These are phyloP conservation scores for Backusella liffmaniae DNA, from an alignment of 192 early-diverging fungal species.

Conservation along the genomic window DNA sequence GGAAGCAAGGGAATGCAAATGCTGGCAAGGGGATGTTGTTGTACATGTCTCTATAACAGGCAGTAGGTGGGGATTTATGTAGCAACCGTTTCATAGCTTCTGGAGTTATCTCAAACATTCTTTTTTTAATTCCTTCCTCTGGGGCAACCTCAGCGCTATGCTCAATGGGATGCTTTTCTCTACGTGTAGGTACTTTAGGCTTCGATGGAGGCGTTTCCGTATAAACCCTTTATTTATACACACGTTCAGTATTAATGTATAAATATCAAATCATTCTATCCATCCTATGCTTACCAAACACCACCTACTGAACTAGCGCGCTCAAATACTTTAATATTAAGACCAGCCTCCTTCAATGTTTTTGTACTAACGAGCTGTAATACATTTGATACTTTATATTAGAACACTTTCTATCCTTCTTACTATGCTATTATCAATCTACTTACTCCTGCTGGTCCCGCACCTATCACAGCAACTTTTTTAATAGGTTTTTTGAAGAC, in stretches of 20 bases:
- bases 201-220: slow-evolving; percentile 2
- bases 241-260: not conserved
- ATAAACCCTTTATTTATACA: slow-evolving; percentile 1
- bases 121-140: not conserved
- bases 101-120: slow-evolving; percentile 7
- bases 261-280: not conserved
- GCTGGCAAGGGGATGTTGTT: not conserved
- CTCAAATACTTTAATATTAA: slow-evolving; percentile 25
- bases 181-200: slow-evolving; percentile 7
- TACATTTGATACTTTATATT: not conserved
- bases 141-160: not conserved
- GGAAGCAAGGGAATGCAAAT: not conserved
- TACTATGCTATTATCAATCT: not conserved
- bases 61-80: not conserved
- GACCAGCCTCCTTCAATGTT: not conserved
- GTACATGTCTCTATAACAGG: slow-evolving; percentile 16
- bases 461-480: slow-evolving; percentile 28
- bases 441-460: slow-evolving; percentile 35
- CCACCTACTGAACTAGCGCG: slow-evolving; percentile 21
- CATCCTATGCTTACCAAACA: slow-evolving; percentile 12
- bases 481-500: slow-evolving; percentile 18
- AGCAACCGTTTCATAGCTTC: slow-evolving; percentile 1
- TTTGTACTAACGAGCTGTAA: slow-evolving; percentile 4
- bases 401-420: not conserved
- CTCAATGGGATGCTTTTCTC: not conserved